Percentiles rank a stretch among this genome's conserved stretches.
Evolutionary conservation across 2,329 filamentous ascomycete species (phyloP).

Genomic region (Hymenoscyphus repandus): DNA sequence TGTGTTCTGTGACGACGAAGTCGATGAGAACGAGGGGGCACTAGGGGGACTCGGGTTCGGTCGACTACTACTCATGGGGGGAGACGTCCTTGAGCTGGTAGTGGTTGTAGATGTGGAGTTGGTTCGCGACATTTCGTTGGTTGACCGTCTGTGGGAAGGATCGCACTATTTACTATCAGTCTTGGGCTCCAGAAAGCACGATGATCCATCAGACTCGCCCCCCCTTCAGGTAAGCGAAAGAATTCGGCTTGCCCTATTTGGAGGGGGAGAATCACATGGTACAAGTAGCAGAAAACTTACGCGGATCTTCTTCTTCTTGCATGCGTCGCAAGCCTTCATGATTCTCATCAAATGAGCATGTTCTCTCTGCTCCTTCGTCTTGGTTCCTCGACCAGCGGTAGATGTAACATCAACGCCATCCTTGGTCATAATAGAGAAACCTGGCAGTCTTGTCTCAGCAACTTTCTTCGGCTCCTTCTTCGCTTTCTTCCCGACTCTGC

Average conservation of each 20-base stretch:
- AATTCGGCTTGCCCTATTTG: too few relatives aligned
- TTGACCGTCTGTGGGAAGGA: conserved; percentile 26
- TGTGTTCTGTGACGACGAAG: conserved; percentile 12
- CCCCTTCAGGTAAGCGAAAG: too few relatives aligned
- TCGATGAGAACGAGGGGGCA: background rate
- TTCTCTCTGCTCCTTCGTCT: conserved; percentile 63
- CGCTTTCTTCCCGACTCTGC: conserved; percentile 24
- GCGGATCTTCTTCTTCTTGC: conserved; percentile 57
- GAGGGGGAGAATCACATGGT: too few relatives aligned
- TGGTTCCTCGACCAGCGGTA: conserved; percentile 55
- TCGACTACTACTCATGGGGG: conserved; percentile 5
- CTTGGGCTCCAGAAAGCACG: too few relatives aligned
- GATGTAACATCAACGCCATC: conserved; percentile 60
- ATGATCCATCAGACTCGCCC: too few relatives aligned
- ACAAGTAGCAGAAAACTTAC: conserved; percentile 16
- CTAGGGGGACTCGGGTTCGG: conserved; percentile 13
- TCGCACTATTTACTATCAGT: conserved; percentile 21
- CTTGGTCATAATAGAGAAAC: conserved; percentile 63
- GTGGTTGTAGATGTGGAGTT: conserved; percentile 18
- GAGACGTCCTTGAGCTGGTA: conserved; percentile 16
- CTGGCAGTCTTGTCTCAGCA: conserved; percentile 39
- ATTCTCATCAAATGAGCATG: conserved; percentile 63
- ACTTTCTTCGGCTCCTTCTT: conserved; percentile 26
- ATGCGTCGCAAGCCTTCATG: conserved; percentile 61
- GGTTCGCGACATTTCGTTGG: conserved; percentile 21